A percentile compares a stretch with the other conserved stretches of the same genome.
Conservation (phyloP, 1,284 basidiomycete genomes). For the Tetrapyrgos nigripes region DNA sequence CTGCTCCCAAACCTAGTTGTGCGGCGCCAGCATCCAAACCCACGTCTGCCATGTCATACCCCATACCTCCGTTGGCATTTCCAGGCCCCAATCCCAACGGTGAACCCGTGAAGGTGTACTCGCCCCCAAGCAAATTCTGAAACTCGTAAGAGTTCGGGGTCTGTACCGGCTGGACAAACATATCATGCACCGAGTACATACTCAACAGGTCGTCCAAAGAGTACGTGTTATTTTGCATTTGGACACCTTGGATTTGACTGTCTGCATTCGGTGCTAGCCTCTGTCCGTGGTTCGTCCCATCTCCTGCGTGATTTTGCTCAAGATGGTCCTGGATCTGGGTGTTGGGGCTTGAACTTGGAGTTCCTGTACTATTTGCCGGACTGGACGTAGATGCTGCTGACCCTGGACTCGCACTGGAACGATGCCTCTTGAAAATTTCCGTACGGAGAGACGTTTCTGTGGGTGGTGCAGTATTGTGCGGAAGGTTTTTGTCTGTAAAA, state of each 20-base stretch:
- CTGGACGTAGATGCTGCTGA: too few relatives aligned
- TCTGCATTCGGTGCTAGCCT: conserved; percentile 20
- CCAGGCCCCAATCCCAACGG: not conserved
- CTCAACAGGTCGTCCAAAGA: conserved; percentile 41
- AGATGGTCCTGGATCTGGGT: too few relatives aligned
- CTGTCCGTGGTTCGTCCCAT: too few relatives aligned
- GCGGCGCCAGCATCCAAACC: too few relatives aligned
- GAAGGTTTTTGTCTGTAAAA: conserved; percentile 33
- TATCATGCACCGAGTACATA: conserved; percentile 41
- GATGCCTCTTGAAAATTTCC: conserved; percentile 34
- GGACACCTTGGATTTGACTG: not conserved
- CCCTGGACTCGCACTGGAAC: not conserved
- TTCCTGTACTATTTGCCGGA: too few relatives aligned
- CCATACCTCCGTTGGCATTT: not conserved
- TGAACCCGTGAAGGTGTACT: not conserved
- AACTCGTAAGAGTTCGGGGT: conserved; percentile 41
- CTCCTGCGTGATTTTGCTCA: too few relatives aligned
- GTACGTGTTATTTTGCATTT: conserved; percentile 8
- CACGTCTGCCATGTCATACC: too few relatives aligned
- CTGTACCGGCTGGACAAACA: conserved; percentile 32
- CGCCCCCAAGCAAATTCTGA: conserved; percentile 27
- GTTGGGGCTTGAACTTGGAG: too few relatives aligned
- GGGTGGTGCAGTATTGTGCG: conserved; percentile 40
- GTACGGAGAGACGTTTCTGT: conserved; percentile 43
- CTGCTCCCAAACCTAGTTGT: too few relatives aligned